Evolutionary conservation across 1,284 basidiomycete genomes (phyloP), one percentile per base, ranked within the genome.

Genomic region (Malassezia sympodialis): DNA sequence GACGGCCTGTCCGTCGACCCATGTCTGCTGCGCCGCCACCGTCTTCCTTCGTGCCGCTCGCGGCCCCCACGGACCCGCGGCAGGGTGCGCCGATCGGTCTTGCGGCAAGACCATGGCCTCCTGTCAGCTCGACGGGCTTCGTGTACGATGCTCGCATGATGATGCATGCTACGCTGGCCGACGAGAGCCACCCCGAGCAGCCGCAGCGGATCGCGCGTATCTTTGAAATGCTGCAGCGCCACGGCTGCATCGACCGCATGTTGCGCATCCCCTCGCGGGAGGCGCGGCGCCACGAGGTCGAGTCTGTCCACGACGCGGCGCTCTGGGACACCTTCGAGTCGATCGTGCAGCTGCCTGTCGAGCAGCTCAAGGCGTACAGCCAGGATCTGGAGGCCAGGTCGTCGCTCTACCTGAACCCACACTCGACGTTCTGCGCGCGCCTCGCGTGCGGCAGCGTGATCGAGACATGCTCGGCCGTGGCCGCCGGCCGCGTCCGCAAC

Each of bases 361-460:
- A 72, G 46, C 14, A 65, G 42, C 56, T 73, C 51, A 53, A 59
- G 40, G 45, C 49, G 42, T 71, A 91, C 85, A 80, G 40, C 81
- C 88, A 79, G 80, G 80, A 12, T 78, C 82, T 54, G 82, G 90
- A 75, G 81, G 86, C 56, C 83, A 87, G 44, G 76, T 80, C 43
- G 21, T 96, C 91, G 15, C 82, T 98, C 15, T 99, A 96, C 77
- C 84, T 96, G 51, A 87, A 87, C 77, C 81, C 82, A 42, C 82
- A 84, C 39, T 94, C 94, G 0, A 87, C 90, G 0, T 80, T 82
- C 42, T 84, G 87, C 32, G 91, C 94, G 6, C 80, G 84, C 21
- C 77, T 98, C 26, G 93, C 90, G 55, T 91, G 89, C 66, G 94
- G 94, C 1, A 90, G 93, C 14, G 90, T 91, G 48, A 86, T 98